Evolutionary conservation across 306 rosid genomes (phyloP).

Genomic region (Albizia julibrissin): DNA sequence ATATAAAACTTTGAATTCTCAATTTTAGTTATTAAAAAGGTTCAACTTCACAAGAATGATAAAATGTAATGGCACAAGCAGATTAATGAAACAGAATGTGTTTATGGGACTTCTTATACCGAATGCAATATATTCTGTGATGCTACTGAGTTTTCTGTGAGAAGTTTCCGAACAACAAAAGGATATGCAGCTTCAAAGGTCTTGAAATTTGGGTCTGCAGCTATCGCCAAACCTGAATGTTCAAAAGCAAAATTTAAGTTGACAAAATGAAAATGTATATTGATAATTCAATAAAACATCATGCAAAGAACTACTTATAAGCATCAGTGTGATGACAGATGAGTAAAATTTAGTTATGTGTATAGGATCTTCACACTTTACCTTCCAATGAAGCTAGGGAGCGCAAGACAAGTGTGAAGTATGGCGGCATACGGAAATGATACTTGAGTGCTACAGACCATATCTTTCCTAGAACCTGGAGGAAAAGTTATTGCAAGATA

Average conservation of each 20-base stretch:
- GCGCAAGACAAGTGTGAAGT: slow-evolving; percentile 82
- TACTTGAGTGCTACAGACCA: slow-evolving; percentile 85
- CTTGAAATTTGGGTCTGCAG: slow-evolving; percentile 75
- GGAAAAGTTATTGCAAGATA: slow-evolving; percentile 30
- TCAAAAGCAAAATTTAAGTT: slow-evolving; percentile 25
- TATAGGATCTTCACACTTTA: slow-evolving; percentile 33
- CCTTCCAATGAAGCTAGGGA: slow-evolving; percentile 97
- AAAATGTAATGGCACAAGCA: neutral
- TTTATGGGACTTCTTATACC: slow-evolving; percentile 46
- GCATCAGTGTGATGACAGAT: slow-evolving; percentile 15
- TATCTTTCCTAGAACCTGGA: slow-evolving; percentile 90
- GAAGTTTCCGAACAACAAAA: slow-evolving; percentile 83
- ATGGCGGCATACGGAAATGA: slow-evolving; percentile 98
- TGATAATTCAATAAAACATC: slow-evolving; percentile 23
- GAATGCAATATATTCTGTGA: slow-evolving; percentile 75
- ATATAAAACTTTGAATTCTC: slow-evolving; percentile 3
- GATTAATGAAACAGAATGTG: slow-evolving; percentile 16
- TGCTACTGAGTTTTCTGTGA: slow-evolving; percentile 81
- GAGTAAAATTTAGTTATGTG: slow-evolving; percentile 13
- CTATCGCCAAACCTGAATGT: slow-evolving; percentile 79
- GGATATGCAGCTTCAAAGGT: slow-evolving; percentile 98
- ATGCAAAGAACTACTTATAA: slow-evolving; percentile 3
- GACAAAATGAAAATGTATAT: slow-evolving; percentile 18
- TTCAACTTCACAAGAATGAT: slow-evolving; percentile 4
- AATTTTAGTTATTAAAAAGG: neutral